Conservation (phyloP, 2,329 filamentous ascomycete genomes). For the Fusarium nygamai region DNA sequence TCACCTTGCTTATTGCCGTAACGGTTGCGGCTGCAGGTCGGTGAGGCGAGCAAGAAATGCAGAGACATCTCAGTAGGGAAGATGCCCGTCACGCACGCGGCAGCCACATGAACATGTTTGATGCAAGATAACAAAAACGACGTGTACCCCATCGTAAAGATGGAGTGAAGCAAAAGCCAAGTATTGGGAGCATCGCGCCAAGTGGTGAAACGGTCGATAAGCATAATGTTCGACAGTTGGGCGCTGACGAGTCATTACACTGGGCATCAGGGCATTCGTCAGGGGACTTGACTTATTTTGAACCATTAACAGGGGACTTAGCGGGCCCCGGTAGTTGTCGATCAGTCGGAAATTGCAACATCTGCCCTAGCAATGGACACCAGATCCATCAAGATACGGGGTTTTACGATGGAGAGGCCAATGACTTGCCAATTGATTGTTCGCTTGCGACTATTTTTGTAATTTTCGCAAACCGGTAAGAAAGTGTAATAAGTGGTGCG, state of each 20-base stretch:
- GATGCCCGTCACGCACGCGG: background rate
- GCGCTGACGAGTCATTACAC: slow-evolving; percentile 2
- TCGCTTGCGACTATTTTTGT: background rate
- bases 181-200: background rate
- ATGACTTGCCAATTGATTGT: background rate
- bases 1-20: background rate
- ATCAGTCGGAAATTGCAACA: slow-evolving; percentile 19
- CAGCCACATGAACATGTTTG: background rate
- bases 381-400: background rate
- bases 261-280: background rate
- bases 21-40: background rate
- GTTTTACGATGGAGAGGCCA: background rate
- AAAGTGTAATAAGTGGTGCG: background rate
- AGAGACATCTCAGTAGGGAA: background rate
- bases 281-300: background rate
- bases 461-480: background rate
- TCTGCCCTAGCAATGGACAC: background rate
- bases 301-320: background rate
- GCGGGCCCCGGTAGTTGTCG: slow-evolving; percentile 2
- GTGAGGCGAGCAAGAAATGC: background rate
- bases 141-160: background rate
- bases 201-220: background rate
- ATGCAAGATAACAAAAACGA: background rate
- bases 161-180: background rate
- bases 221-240: background rate